Percentiles rank a stretch among this genome's conserved stretches.
phyloP scores from a whole-genome alignment of 2,329 filamentous ascomycete genomes.

The Trichoderma pleuroti region DNA sequence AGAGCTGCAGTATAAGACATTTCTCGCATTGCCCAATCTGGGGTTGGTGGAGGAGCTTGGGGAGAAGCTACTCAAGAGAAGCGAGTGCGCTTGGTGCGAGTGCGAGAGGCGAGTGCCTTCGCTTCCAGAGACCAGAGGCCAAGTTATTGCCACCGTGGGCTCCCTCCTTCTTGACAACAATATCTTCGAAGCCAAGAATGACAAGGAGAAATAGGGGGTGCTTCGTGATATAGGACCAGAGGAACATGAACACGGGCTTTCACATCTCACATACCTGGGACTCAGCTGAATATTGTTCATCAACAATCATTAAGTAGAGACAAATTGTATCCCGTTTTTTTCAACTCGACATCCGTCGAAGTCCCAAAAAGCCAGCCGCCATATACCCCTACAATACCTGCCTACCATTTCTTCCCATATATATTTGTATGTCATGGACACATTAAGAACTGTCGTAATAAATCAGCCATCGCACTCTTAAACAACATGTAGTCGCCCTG shows the following conservation, averaged over 20 bases:
- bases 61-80: not conserved
- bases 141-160: not conserved
- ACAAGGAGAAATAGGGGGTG: not conserved
- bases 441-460: not conserved
- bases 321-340: not conserved
- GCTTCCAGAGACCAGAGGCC: not conserved
- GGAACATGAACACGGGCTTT: not conserved
- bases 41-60: slow-evolving; percentile 12
- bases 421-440: slow-evolving; percentile 8
- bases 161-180: not conserved
- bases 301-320: not conserved
- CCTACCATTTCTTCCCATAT: not conserved
- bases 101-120: slow-evolving; percentile 10
- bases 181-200: not conserved
- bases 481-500: not conserved
- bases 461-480: not conserved
- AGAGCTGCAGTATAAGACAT: slow-evolving; percentile 11
- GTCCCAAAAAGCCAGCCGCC: not conserved
- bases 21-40: slow-evolving; percentile 15
- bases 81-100: slow-evolving; percentile 8
- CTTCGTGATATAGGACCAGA: not conserved
- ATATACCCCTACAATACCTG: not conserved
- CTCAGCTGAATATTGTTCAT: not conserved
- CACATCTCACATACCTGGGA: not conserved
- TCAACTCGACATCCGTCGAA: not conserved